Evolutionary conservation across 2,329 filamentous ascomycete genomes (phyloP).

Genomic region (Fusarium decemcellulare): DNA sequence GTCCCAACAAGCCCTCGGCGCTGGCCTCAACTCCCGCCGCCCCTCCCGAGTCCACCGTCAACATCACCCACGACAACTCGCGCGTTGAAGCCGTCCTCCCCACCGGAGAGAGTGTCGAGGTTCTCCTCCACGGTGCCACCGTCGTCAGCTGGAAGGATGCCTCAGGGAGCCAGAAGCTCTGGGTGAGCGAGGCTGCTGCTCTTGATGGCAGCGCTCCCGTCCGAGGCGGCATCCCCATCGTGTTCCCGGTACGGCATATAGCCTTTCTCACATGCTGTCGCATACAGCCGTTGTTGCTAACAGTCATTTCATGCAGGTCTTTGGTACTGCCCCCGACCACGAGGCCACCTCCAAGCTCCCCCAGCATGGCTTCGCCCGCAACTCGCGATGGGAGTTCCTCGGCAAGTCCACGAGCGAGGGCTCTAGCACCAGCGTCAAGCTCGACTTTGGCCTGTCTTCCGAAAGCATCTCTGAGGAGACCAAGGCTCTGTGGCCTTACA

Average conservation of each 20-base stretch:
- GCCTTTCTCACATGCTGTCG: neutral
- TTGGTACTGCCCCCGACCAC: slow-evolving; percentile 84
- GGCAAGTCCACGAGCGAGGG: slow-evolving; percentile 78
- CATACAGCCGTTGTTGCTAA: slow-evolving; percentile 11
- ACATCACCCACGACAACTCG: slow-evolving; percentile 78
- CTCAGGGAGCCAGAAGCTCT: slow-evolving; percentile 85
- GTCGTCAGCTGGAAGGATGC: slow-evolving; percentile 94
- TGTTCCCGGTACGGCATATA: slow-evolving; percentile 84
- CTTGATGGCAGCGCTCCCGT: slow-evolving; percentile 92
- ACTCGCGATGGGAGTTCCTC: slow-evolving; percentile 91
- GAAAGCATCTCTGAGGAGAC: slow-evolving; percentile 78
- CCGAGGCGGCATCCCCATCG: slow-evolving; percentile 90
- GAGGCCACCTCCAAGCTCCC: slow-evolving; percentile 84
- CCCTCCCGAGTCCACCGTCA: slow-evolving; percentile 82
- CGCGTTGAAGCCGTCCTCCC: slow-evolving; percentile 85
- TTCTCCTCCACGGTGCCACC: slow-evolving; percentile 93
- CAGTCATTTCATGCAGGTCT: slow-evolving; percentile 70
- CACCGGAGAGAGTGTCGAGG: slow-evolving; percentile 86
- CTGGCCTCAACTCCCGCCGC: slow-evolving; percentile 81
- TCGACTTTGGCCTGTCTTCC: slow-evolving; percentile 92
- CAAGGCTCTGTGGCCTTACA: slow-evolving; percentile 83
- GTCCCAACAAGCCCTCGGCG: slow-evolving; percentile 85
- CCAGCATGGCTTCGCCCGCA: slow-evolving; percentile 96
- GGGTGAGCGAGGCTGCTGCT: slow-evolving; percentile 83
- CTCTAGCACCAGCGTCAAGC: slow-evolving; percentile 81